Percentiles rank a stretch among this genome's conserved stretches.
These are phyloP conservation scores for Neurospora sp. DNA, from an alignment of 495 filamentous ascomycete genomes.

Conservation along the genomic window DNA sequence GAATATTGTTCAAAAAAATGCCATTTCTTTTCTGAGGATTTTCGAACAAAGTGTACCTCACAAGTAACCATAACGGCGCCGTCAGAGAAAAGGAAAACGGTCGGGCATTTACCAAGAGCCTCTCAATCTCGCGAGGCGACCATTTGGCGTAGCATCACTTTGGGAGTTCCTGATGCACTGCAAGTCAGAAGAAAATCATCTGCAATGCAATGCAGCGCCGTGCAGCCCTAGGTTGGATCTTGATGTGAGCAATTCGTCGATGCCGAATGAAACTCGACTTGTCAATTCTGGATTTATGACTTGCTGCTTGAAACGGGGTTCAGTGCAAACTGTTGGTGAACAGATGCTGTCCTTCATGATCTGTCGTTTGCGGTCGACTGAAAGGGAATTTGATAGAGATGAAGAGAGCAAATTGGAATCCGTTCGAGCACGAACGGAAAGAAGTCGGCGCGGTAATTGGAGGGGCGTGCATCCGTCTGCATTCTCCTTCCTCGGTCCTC, in stretches of 20 bases:
- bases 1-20: background rate
- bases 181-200: background rate
- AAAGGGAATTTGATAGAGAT: background rate
- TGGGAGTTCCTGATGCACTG: background rate
- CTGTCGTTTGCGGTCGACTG: background rate
- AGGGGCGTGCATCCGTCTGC: background rate
- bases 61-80: background rate
- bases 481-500: background rate
- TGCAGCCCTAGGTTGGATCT: background rate
- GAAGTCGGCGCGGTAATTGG: background rate
- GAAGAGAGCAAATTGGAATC: too few relatives aligned
- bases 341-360: background rate
- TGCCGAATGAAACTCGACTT: background rate
- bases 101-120: background rate
- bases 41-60: background rate
- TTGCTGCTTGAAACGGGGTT: background rate
- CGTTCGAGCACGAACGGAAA: too few relatives aligned
- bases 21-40: background rate
- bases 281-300: background rate
- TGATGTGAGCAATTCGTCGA: background rate
- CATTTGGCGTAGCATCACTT: background rate
- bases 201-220: background rate
- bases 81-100: background rate
- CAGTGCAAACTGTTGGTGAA: background rate
- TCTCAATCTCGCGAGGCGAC: background rate